A percentile compares a stretch with the other conserved stretches of the same genome.
These are phyloP conservation scores for Trichoderma breve DNA, from an alignment of 2,329 filamentous ascomycete genomes.

Conservation along the genomic window DNA sequence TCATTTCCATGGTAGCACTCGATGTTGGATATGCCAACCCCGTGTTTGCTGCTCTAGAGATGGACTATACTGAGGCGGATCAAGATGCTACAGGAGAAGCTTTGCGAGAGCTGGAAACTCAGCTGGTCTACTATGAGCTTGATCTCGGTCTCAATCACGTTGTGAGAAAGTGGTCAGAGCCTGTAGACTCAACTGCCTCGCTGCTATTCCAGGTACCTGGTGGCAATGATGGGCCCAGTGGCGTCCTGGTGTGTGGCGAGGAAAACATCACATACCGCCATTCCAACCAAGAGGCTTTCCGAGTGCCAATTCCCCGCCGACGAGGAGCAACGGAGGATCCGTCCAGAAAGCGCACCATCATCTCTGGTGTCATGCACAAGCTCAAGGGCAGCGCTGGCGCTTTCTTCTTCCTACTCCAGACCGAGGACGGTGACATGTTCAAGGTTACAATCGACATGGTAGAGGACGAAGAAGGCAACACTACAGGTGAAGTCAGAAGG, in stretches of 20 bases:
- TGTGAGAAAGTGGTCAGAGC: constrained; percentile 92
- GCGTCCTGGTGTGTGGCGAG: constrained; percentile 90
- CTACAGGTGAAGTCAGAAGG: constrained; percentile 75
- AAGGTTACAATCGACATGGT: constrained; percentile 92
- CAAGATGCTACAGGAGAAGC: constrained; percentile 86
- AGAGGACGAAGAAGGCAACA: constrained; percentile 73
- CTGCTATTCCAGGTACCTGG: constrained; percentile 94
- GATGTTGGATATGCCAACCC: constrained; percentile 98
- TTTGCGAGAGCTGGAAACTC: constrained; percentile 78
- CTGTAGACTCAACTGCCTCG: constrained; percentile 84
- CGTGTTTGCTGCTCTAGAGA: constrained; percentile 90
- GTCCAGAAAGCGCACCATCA: constrained; percentile 80
- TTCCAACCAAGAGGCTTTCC: constrained; percentile 86
- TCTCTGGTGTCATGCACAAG: constrained; percentile 95
- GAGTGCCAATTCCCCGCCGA: constrained; percentile 83
- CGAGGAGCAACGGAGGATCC: constrained; percentile 89
- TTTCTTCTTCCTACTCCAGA: constrained; percentile 96
- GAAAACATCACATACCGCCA: constrained; percentile 97
- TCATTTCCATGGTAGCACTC: constrained; percentile 81
- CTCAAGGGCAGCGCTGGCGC: constrained; percentile 77
- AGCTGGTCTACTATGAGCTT: constrained; percentile 94
- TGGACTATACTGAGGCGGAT: constrained; percentile 89
- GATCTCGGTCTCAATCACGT: constrained; percentile 97
- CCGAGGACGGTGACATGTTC: constrained; percentile 97
- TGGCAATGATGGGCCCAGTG: constrained; percentile 88